Evolutionary conservation across 345 rosid species (phyloP), one percentile per base, ranked within the genome.

Genomic region (Corchorus olitorius): DNA sequence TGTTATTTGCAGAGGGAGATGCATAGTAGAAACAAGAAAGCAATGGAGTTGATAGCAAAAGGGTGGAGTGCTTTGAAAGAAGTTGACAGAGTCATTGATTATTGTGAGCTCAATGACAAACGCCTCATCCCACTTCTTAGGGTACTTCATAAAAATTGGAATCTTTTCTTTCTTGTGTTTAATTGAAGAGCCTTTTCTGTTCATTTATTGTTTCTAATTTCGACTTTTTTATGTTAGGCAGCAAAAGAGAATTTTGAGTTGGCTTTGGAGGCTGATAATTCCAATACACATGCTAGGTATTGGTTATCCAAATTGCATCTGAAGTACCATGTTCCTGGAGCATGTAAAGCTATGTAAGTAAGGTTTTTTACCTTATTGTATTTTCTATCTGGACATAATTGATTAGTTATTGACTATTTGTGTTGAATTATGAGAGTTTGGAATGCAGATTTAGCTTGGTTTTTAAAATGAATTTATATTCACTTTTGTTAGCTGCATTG

Each of bases 241-340:
- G 98, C 93, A 60, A 95, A 95, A 80, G 96, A 93, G 81, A 95
- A 90, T 80, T 93, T 95, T 80, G 96, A 93, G 83, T 80, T 93
- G 88, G 97, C 97, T 66, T 63, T 95, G 52, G 93, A 87, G 85
- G 92, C 86, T 65, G 95, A 93, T 87, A 86, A 82, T 82, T 84
- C 90, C 39, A 91, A 90, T 81, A 91, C 95, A 35, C 98, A 87
- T 81, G 98, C 97, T 22, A 88, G 94, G 77, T 93, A 70, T 72
- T 94, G 98, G 98, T 81, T 93, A 70, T 87, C 94, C 16, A 91
- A 80, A 67, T 80, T 93, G 85, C 98, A 94, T 76, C 53, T 94
- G 90, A 94, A 94, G 79, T 93, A 93, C 78, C 92, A 93, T 75
- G 91, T 90, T 75, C 93, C 92, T 3, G 99, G 99, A 43, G 93